Evolutionary conservation across 1,284 basidiomycete genomes (phyloP), one percentile per base, ranked within the genome.

Genomic region (Apiotrichum gamsii): DNA sequence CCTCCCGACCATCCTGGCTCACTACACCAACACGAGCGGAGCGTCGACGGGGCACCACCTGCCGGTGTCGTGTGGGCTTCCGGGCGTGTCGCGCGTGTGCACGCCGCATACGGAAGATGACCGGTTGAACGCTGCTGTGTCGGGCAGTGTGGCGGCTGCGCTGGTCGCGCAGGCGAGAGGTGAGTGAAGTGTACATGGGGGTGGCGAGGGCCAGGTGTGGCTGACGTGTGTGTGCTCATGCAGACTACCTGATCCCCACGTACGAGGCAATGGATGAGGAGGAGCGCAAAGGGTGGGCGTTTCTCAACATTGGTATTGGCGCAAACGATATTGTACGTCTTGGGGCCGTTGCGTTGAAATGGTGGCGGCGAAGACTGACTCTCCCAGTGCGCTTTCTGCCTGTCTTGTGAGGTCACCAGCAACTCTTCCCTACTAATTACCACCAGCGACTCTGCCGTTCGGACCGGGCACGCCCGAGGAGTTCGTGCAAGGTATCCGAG

Each of bases 251-350:
- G 9, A 43, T 72, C 1, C 68, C 70, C 0, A 48, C 47, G n/a
- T 51, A 72, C 15, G 54, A 53, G 29, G 28, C 65, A 21, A n/a
- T n/a, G n/a, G 45, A 48, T 2, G 47, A 61, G 9, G 31, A 21
- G 2, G 32, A 24, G 14, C 39, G 51, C 5, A 53, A 60, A 2
- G 67, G 62, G 13, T 74, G 67, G 69, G 69, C 68, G 44, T 67
- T 65, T 43, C 56, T 72, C 39, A 74, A 70, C 39, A 44, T 74
- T 24, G 69, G 63, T 15, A 67, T 74, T 10, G 72, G 72, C 0
- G 70, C 69, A 1, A 74, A 74, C 43, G 72, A 74, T 42, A 58
- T 72, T 5, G 67, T 70, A 34, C 45, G 69, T 57, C 11, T 9
- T 13, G n/a, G n/a, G n/a, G n/a, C n/a, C 2, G 4, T 25, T n/a